A percentile compares a stretch with the other conserved stretches of the same genome.
Conservation (phyloP, 495 filamentous ascomycete species). For the Penicillium bovifimosum region DNA sequence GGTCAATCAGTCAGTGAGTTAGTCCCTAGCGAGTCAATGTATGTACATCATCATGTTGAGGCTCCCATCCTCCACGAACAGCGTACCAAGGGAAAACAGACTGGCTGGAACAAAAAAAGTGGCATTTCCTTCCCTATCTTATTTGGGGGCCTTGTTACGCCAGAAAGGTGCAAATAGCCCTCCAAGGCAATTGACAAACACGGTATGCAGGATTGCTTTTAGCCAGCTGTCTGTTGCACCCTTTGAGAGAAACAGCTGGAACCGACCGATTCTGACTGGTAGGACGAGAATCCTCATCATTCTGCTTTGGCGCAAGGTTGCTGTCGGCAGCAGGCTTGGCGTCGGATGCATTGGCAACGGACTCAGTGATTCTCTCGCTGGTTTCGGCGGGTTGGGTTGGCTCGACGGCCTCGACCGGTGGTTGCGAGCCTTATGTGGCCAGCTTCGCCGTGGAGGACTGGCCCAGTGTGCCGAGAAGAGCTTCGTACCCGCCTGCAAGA, state of each 20-base stretch:
- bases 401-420: conserved; percentile 6
- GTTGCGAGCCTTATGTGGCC: conserved; percentile 7
- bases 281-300: conserved; percentile 36
- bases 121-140: conserved; percentile 18
- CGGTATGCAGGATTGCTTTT: conserved; percentile 38
- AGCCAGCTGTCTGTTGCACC: conserved; percentile 40
- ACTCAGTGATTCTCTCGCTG: conserved; percentile 8
- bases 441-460: conserved; percentile 31
- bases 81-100: conserved; percentile 11
- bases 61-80: background rate
- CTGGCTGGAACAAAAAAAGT: conserved; percentile 10
- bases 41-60: background rate
- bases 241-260: conserved; percentile 41
- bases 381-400: conserved; percentile 15
- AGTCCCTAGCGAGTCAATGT: background rate
- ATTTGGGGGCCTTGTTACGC: conserved; percentile 28
- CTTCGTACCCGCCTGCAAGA: conserved; percentile 37
- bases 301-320: conserved; percentile 16
- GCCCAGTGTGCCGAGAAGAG: conserved; percentile 32
- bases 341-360: background rate
- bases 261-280: conserved; percentile 43
- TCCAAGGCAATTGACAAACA: conserved; percentile 40
- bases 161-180: conserved; percentile 39
- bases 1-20: conserved; percentile 29
- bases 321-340: conserved; percentile 14